Conservation (phyloP, 306 rosid genomes). For the Prunus armeniaca region DNA sequence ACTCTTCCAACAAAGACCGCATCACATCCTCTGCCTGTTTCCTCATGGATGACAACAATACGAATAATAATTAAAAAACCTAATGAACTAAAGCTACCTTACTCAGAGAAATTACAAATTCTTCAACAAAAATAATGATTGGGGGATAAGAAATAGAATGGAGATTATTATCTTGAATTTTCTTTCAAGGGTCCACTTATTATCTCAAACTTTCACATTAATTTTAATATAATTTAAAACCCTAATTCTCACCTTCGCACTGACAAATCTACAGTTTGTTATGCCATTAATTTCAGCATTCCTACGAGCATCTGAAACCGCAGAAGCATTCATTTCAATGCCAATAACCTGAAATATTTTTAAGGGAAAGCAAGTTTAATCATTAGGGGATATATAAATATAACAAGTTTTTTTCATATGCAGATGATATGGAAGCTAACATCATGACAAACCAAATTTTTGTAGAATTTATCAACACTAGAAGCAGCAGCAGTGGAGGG, state of each 20-base stretch:
- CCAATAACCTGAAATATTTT: constrained; percentile 74
- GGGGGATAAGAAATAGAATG: not conserved
- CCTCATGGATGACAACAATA: constrained; percentile 25
- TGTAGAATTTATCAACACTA: not conserved
- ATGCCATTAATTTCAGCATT: constrained; percentile 94
- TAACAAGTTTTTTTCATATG: not conserved
- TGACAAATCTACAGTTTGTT: constrained; percentile 72
- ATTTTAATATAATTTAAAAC: not conserved
- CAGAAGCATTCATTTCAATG: constrained; percentile 95
- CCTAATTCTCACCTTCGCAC: constrained; percentile 70
- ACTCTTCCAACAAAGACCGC: constrained; percentile 82
- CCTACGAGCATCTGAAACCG: constrained; percentile 81
- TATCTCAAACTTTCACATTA: no score
- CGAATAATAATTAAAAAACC: constrained; percentile 4
- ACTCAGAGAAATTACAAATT: not conserved
- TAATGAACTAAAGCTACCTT: not conserved
- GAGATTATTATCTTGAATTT: not conserved
- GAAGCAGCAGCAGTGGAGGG: not conserved
- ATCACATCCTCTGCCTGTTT: constrained; percentile 93
- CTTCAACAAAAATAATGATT: not conserved
- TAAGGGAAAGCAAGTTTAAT: constrained; percentile 18
- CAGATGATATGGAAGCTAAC: not conserved
- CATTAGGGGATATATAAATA: not conserved
- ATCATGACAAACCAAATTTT: not conserved
- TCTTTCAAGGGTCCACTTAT: not conserved